Evolutionary conservation across 1,284 basidiomycete genomes (phyloP).

Genomic region (Cutaneotrichosporon curvatum): DNA sequence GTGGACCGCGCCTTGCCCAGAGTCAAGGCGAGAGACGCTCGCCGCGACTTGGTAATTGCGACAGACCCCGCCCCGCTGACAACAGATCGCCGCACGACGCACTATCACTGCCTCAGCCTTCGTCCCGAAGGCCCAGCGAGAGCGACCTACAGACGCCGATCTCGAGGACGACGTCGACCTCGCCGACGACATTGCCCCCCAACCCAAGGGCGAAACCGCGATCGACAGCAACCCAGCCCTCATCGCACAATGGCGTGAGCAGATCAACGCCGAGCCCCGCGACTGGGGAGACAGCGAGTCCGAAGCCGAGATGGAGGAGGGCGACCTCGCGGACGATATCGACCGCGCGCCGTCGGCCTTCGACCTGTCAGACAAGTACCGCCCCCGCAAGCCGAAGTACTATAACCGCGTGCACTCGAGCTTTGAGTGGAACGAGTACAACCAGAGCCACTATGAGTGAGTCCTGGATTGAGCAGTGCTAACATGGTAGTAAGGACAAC

Average conservation of each 20-base stretch:
- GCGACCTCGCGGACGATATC: conserved; percentile 71
- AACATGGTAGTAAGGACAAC: conserved; percentile 62
- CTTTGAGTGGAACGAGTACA: conserved; percentile 99
- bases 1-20: conserved; percentile 76
- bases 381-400: conserved; percentile 96
- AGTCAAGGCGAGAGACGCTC: conserved; percentile 61
- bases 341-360: conserved; percentile 54
- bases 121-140: conserved; percentile 53
- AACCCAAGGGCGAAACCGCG: background rate
- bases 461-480: conserved; percentile 33
- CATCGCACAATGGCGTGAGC: conserved; percentile 59
- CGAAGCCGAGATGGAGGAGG: conserved; percentile 57
- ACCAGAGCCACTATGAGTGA: conserved; percentile 96
- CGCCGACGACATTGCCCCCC: background rate
- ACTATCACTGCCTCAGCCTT: conserved; percentile 73
- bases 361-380: conserved; percentile 98
- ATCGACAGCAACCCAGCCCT: no score
- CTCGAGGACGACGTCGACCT: background rate
- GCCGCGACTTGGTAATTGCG: conserved; percentile 40
- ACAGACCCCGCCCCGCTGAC: no score
- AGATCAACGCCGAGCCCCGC: conserved; percentile 36
- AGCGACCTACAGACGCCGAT: background rate
- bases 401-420: conserved; percentile 99
- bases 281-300: conserved; percentile 49
- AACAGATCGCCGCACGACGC: conserved; percentile 53